phyloP scores from a whole-genome alignment of 768 basidiomycete genomes.

The Naganishia friedmannii region DNA sequence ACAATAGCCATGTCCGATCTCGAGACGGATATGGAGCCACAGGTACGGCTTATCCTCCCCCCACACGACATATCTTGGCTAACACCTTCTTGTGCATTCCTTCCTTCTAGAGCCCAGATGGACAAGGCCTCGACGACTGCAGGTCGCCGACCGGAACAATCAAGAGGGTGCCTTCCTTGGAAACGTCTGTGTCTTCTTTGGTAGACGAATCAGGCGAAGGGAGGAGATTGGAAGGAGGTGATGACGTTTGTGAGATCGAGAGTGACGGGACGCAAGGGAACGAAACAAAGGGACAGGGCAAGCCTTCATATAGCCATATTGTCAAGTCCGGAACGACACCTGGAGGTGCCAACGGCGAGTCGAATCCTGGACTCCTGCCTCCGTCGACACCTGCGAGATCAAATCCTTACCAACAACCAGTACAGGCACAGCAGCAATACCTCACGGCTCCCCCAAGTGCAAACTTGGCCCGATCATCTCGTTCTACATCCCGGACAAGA shows the following conservation, averaged over 20 bases:
- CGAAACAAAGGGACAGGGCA: not conserved
- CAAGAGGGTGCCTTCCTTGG: not conserved
- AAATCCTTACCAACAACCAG: not conserved
- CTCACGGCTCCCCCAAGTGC: conserved; percentile 10
- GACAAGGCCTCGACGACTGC: not conserved
- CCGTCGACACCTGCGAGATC: not conserved
- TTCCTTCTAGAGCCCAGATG: not conserved
- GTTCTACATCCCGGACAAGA: not conserved
- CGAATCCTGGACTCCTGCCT: not conserved
- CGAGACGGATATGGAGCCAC: not conserved
- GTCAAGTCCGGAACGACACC: conserved; percentile 13
- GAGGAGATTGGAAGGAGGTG: not conserved
- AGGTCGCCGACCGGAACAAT: conserved; percentile 15
- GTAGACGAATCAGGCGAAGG: not conserved
- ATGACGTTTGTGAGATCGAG: not conserved
- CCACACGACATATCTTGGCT: not conserved
- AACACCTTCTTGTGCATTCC: not conserved
- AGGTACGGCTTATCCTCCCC: not conserved
- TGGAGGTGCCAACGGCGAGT: not conserved
- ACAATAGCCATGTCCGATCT: conserved; percentile 1
- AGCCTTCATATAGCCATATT: conserved; percentile 13
- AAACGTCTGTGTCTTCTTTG: not conserved
- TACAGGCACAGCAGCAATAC: not conserved
- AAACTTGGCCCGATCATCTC: conserved; percentile 4
- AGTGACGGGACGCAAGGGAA: not conserved